Percentiles rank a stretch among this genome's conserved stretches.
These are phyloP conservation scores for Isoetes taiwanensis DNA, from an alignment of 75 land plant genomes.

Conservation along the genomic window DNA sequence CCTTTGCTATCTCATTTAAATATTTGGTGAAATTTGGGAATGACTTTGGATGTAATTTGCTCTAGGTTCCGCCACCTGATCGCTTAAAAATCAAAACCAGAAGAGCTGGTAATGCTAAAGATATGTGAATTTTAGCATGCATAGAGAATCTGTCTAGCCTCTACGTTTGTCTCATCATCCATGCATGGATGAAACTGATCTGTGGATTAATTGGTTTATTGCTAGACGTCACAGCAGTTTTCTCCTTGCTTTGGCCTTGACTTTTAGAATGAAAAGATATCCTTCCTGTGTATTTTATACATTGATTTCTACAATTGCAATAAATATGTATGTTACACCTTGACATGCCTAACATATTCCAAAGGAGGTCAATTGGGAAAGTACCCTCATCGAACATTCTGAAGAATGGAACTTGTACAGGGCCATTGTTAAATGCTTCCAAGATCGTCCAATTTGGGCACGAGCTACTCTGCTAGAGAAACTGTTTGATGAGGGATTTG, in stretches of 20 bases:
- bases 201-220: no score
- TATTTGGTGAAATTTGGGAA: no score
- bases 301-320: neutral
- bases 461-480: conserved; percentile 47
- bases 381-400: conserved; percentile 37
- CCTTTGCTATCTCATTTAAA: no score
- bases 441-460: conserved; percentile 88
- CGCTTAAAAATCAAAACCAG: no score
- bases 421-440: conserved; percentile 55
- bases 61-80: no score
- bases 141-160: no score
- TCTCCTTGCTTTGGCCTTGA: conserved; percentile 48
- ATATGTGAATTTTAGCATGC: no score
- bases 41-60: no score
- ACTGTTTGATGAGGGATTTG: conserved; percentile 42
- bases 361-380: conserved; percentile 51
- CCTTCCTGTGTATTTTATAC: conserved; percentile 18
- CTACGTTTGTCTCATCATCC: no score
- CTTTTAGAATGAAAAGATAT: conserved; percentile 74
- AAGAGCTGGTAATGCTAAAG: no score
- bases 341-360: conserved; percentile 53
- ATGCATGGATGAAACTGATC: no score
- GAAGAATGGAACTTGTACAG: conserved; percentile 40
- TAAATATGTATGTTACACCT: conserved; percentile 23
- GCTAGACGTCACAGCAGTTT: no score